A percentile compares a stretch with the other conserved stretches of the same genome.
These are phyloP conservation scores for Eutrema heterophyllum DNA, from an alignment of 345 rosid species.

Conservation along the genomic window DNA sequence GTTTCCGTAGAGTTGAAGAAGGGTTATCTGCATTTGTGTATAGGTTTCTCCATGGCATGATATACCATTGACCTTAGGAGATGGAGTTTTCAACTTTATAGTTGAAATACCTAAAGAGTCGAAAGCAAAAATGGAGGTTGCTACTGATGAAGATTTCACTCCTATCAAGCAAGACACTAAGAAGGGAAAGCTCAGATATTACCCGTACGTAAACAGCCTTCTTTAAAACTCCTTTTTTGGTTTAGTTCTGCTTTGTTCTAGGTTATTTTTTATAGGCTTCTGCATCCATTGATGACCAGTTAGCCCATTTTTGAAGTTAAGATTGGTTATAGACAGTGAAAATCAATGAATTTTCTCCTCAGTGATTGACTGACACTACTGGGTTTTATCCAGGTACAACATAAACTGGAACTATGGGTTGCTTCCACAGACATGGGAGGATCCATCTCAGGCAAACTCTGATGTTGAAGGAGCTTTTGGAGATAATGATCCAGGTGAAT, in stretches of 20 bases:
- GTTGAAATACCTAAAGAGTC: slow-evolving; percentile 94
- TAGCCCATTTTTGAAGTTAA: background rate
- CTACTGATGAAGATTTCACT: slow-evolving; percentile 84
- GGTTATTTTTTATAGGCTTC: too few relatives aligned
- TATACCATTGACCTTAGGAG: slow-evolving; percentile 75
- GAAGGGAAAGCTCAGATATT: slow-evolving; percentile 38
- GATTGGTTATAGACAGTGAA: background rate
- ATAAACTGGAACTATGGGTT: slow-evolving; percentile 97
- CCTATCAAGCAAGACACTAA: slow-evolving; percentile 79
- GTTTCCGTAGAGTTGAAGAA: background rate
- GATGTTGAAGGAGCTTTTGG: slow-evolving; percentile 93
- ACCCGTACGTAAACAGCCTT: slow-evolving; percentile 23
- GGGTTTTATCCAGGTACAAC: slow-evolving; percentile 49
- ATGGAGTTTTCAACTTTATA: slow-evolving; percentile 72
- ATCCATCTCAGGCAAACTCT: slow-evolving; percentile 69
- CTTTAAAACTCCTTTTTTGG: too few relatives aligned
- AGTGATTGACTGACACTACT: background rate
- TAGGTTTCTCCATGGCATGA: slow-evolving; percentile 99
- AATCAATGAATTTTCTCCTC: background rate
- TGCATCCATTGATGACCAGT: slow-evolving; percentile 3
- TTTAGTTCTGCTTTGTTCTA: too few relatives aligned
- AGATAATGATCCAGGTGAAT: slow-evolving; percentile 86
- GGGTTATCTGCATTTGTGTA: background rate
- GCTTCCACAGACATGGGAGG: slow-evolving; percentile 99
- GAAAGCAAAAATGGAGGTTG: slow-evolving; percentile 97